Evolutionary conservation across 495 filamentous ascomycete species (phyloP), one percentile per base, ranked within the genome.

Genomic region (Delitschia confertaspora): DNA sequence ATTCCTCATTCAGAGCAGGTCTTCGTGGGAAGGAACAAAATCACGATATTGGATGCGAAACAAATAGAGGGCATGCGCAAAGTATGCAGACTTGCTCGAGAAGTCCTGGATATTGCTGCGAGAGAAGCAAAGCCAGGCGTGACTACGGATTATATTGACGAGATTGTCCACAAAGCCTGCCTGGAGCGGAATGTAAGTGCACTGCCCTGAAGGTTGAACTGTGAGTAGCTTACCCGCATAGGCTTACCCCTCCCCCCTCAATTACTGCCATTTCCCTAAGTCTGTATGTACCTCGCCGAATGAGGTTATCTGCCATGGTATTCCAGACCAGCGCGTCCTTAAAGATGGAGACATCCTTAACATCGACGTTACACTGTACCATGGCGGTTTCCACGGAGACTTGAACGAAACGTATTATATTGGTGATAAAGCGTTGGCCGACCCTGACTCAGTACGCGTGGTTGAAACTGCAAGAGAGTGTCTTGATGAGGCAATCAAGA

Each of bases 221-320:
- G 8, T 13, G 10, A 4, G 34, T 35, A 7, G 33, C 43, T 56
- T 1, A 51, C 39, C 1, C 2, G 1, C 6, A 24, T 38, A 96
- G 91, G 83, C 88, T 9, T 99, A 99, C 56, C 91, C 91, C 0
- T 99, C 91, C 0, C 86, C 89, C 1, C 66, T 99, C 6, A 99
- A 99, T 69, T 99, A 99, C 63, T 78, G 80, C 70, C 71, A 86
- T 61, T 99, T 95, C 69, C 91, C 91, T 42, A 99, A 99, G 70
- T 99, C 91, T 1, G 80, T 95, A 33, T 99, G 91, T 65, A 96
- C 88, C 1, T 95, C 88, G 2, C 59, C 83, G 46, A 99, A 99
- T 69, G 91, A 99, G 65, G 81, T 93, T 43, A 96, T 99, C 58
- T 68, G 65, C 51, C 65, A 68, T 46, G 65, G 65, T 21, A 68